phyloP scores from a whole-genome alignment of 306 rosid genomes.

The Trifolium fragiferum region DNA sequence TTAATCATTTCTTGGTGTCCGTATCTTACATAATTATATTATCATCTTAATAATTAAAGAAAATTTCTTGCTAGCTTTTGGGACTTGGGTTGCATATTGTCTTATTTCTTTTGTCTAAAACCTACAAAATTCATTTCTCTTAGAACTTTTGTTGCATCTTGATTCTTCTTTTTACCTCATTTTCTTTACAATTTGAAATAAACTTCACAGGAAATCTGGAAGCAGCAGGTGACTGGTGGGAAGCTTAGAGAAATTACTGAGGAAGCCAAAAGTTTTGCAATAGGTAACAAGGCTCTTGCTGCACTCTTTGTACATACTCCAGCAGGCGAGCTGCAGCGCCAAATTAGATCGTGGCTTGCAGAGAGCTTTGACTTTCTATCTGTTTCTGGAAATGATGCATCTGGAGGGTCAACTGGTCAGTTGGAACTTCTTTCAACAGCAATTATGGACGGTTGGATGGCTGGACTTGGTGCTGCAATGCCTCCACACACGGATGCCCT shows the following conservation, averaged over 20 bases:
- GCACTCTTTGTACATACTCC: conserved; percentile 98
- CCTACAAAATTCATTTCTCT: conserved; percentile 9
- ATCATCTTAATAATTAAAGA: conserved; percentile 24
- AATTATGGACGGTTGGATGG: conserved; percentile 99
- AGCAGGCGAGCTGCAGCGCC: conserved; percentile 98
- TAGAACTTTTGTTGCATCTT: conserved; percentile 20
- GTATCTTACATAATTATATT: neutral
- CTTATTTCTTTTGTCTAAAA: conserved; percentile 1
- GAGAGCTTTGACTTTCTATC: conserved; percentile 89
- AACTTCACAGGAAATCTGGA: conserved; percentile 73
- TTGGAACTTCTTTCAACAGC: conserved; percentile 99
- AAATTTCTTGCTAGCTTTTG: conserved; percentile 26
- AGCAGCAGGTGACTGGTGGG: conserved; percentile 96
- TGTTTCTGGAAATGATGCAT: conserved; percentile 71
- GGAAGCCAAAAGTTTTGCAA: conserved; percentile 89
- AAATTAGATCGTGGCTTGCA: conserved; percentile 95
- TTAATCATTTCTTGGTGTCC: conserved; percentile 22
- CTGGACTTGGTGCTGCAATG: conserved; percentile 96
- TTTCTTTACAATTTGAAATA: conserved; percentile 39
- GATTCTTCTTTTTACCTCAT: conserved; percentile 27
- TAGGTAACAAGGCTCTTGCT: conserved; percentile 92
- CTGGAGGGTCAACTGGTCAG: conserved; percentile 90
- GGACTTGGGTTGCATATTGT: neutral
- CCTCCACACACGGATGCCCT: conserved; percentile 96
- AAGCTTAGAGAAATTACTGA: conserved; percentile 94